Conservation (phyloP, 2,329 filamentous ascomycete genomes). For the Pseudopyricularia cyperi region DNA sequence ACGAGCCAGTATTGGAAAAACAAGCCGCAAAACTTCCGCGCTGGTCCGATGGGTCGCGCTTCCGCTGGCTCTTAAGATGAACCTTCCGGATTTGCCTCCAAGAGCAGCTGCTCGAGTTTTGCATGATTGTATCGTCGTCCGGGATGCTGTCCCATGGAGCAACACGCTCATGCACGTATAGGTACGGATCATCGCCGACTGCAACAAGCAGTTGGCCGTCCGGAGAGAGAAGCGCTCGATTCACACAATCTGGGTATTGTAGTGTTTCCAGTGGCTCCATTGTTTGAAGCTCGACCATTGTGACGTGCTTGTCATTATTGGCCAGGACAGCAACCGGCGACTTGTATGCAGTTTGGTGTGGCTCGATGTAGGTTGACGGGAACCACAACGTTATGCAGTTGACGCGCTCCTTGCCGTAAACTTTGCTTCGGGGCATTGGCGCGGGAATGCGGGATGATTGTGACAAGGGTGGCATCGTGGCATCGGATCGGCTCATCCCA, state of each 20-base stretch:
- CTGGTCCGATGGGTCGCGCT: constrained; percentile 38
- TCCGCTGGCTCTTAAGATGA: constrained; percentile 43
- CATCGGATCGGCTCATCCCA: constrained; percentile 16
- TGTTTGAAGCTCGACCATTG: constrained; percentile 63
- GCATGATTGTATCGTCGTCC: background rate
- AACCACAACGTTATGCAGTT: constrained; percentile 56
- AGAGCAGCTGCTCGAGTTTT: constrained; percentile 18
- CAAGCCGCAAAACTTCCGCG: constrained; percentile 66
- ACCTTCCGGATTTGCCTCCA: constrained; percentile 41
- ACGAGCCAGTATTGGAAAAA: constrained; percentile 58
- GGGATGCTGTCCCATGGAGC: constrained; percentile 4
- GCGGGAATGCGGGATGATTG: constrained; percentile 29
- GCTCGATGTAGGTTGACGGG: constrained; percentile 24
- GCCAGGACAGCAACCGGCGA: constrained; percentile 57
- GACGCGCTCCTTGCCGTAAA: constrained; percentile 46
- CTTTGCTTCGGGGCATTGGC: constrained; percentile 35
- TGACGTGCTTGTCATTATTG: constrained; percentile 87
- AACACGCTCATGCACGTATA: constrained; percentile 64
- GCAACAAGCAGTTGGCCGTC: constrained; percentile 70
- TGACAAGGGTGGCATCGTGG: constrained; percentile 21
- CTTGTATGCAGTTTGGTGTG: constrained; percentile 26
- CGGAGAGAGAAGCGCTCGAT: constrained; percentile 86
- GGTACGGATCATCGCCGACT: constrained; percentile 74
- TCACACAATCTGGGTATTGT: constrained; percentile 72
- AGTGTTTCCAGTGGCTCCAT: constrained; percentile 54